Evolutionary conservation across 108 stramenopile genomes (phyloP).

Genomic region (Skeletonema marinoi): DNA sequence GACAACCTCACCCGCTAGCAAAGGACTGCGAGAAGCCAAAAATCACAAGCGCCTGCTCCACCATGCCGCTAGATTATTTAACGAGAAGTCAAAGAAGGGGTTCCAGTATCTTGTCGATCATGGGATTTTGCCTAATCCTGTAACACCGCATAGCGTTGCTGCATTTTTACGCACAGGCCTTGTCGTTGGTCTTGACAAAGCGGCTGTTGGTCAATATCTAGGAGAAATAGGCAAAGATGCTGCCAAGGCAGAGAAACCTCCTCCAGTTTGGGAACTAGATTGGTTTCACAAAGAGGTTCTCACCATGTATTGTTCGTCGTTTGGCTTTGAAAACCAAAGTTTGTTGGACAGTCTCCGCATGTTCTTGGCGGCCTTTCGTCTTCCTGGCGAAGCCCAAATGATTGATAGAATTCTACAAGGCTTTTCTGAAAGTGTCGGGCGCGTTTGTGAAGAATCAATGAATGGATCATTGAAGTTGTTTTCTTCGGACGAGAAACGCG

Average conservation of each 20-base stretch:
- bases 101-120: slow-evolving; percentile 69
- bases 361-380: slow-evolving; percentile 93
- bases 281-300: slow-evolving; percentile 93
- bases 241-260: slow-evolving; percentile 56
- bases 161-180: slow-evolving; percentile 87
- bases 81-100: slow-evolving; percentile 74
- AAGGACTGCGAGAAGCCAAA: slow-evolving; percentile 60
- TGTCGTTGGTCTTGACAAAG: slow-evolving; percentile 88
- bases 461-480: slow-evolving; percentile 64
- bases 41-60: slow-evolving; percentile 69
- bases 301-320: slow-evolving; percentile 70
- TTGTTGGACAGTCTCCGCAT: slow-evolving; percentile 89
- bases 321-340: slow-evolving; percentile 84
- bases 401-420: slow-evolving; percentile 90
- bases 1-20: background rate
- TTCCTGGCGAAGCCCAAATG: slow-evolving; percentile 94
- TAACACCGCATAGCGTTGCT: slow-evolving; percentile 82
- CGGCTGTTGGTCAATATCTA: slow-evolving; percentile 87
- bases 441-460: slow-evolving; percentile 77
- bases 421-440: slow-evolving; percentile 85
- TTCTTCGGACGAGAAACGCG: slow-evolving; percentile 81
- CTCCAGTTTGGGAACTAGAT: slow-evolving; percentile 73
- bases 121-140: slow-evolving; percentile 72
- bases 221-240: slow-evolving; percentile 82
- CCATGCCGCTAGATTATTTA: slow-evolving; percentile 78